Conservation (phyloP, 768 basidiomycete species). For the Boletus speciosus region DNA sequence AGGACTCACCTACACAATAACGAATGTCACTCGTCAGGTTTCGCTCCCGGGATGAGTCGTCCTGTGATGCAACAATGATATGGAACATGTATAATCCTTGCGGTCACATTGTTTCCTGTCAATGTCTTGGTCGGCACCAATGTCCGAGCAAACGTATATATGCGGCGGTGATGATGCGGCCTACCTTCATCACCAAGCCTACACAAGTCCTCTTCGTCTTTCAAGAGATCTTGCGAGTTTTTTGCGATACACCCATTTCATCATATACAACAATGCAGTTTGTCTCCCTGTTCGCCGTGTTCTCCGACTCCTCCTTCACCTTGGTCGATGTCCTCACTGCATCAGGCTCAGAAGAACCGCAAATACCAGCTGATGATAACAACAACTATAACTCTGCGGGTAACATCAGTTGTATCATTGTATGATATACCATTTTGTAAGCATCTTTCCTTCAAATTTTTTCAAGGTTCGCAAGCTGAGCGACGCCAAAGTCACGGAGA, state of each 20-base stretch:
- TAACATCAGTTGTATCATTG: not conserved
- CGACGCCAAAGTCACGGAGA: too few relatives aligned
- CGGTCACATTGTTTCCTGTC: not conserved
- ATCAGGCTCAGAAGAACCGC: not conserved
- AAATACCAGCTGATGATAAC: conserved; percentile 2
- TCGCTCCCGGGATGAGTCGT: conserved; percentile 5
- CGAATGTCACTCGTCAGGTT: not conserved
- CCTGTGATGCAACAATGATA: not conserved
- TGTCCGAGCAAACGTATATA: conserved; percentile 14
- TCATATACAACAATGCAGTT: conserved; percentile 19
- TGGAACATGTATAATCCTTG: conserved; percentile 3
- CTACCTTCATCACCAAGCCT: not conserved
- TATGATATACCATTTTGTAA: too few relatives aligned
- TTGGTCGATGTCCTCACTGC: not conserved
- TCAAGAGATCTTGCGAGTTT: not conserved
- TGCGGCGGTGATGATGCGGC: not conserved
- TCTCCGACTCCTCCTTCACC: not conserved
- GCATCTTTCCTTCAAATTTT: too few relatives aligned
- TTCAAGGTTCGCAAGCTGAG: too few relatives aligned
- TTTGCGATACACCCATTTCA: conserved; percentile 5
- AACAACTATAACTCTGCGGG: too few relatives aligned
- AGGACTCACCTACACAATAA: conserved; percentile 18
- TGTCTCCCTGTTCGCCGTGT: not conserved
- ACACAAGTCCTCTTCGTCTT: conserved; percentile 5
- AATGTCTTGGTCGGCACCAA: conserved; percentile 12